A percentile compares a stretch with the other conserved stretches of the same genome.
Conservation (phyloP, 208 protist genomes). For the Entamoeba invadens region DNA sequence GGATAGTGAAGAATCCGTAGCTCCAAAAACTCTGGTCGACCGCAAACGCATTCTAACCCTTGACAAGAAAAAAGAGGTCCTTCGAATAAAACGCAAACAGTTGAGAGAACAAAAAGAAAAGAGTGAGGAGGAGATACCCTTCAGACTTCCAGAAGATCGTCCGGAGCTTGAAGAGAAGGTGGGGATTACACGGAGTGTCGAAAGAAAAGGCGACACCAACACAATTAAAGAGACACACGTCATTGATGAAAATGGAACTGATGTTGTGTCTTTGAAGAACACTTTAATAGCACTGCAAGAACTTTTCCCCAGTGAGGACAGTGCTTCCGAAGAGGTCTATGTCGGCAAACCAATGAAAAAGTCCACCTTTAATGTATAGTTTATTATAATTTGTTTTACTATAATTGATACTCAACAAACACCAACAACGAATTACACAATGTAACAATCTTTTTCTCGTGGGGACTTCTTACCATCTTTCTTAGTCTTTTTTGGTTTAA, state of each 20-base stretch:
- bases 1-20: neutral
- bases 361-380: neutral
- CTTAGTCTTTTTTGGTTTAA: neutral
- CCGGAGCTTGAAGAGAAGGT: neutral
- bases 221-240: neutral
- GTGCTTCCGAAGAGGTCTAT: neutral
- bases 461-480: neutral
- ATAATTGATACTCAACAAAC: neutral
- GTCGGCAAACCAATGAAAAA: neutral
- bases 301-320: neutral
- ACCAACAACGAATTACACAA: neutral
- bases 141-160: neutral
- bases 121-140: neutral
- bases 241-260: neutral
- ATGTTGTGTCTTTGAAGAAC: neutral
- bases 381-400: neutral
- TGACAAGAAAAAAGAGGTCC: neutral
- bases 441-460: neutral
- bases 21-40: neutral
- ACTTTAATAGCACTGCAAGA: neutral
- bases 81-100: neutral
- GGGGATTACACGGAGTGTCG: neutral
- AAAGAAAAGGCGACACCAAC: neutral
- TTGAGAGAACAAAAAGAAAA: neutral
- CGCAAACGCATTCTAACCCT: neutral